Base-by-base conservation (phyloP, 331 rosid genomes). In the Stylosanthes scabra region DNA sequence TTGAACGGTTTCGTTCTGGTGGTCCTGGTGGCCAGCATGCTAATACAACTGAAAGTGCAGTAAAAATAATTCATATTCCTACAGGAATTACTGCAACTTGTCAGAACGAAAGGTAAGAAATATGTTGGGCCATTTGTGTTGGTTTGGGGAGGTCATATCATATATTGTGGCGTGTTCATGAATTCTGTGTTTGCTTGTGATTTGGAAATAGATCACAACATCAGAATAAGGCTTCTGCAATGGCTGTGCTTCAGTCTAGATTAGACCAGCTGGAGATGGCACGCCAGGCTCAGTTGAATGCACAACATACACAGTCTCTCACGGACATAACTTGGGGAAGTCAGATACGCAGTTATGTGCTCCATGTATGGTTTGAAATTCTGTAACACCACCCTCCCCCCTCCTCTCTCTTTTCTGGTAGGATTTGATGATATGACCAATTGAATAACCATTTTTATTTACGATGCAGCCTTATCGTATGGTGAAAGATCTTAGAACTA, bases 21-120 rank as follows among this genome's bases (percentile, higher is more conserved):
- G 99, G 97, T 47, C 65, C 99, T 67, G 99, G 99, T 28, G 99
- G 99, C 68, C 99, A 94, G 82, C 97, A 92, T 54, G 97, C 78
- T 68, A 91, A 94, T 80, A 90, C 96, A 3, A 94, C 97, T 3
- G 99, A 94, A 14, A 94, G 97, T 86, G 99, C 97, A 29, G 96
- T 94, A 70, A 85, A 91, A 86, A 88, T 94, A 80, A 65, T 87
- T 61, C 99, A 94, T 76, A 77, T 94, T 76, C 99, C 99, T 66
- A 91, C 97, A 1, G 97, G 99, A 78, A 60, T 94, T 64, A 88
- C 93, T 49, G 97, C 99, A 63, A 88, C 91, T 82, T 87, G 97
- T 84, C 99, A 94, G 85, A 94, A 90, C 61, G 99, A 91, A 85
- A 91, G 99, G 99, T 90, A 74, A 4, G 42, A 16, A 66, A 71